phyloP scores from a whole-genome alignment of 306 rosid genomes.

The Ormosia emarginata region DNA sequence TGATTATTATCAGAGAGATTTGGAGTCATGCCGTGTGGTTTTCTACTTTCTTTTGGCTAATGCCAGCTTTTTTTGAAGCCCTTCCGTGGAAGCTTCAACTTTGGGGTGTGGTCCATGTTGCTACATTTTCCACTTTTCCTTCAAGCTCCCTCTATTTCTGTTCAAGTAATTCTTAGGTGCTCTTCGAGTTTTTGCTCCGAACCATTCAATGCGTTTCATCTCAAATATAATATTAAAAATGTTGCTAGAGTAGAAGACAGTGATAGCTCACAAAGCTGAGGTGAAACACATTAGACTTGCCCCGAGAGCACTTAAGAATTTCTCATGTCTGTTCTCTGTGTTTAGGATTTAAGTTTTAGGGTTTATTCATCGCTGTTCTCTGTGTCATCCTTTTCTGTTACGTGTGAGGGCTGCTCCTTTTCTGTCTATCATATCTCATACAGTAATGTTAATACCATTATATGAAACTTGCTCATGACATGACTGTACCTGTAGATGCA shows the following conservation, averaged over 20 bases:
- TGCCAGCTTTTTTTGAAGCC: slow-evolving; percentile 23
- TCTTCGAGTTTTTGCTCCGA: too few relatives aligned
- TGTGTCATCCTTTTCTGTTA: slow-evolving; percentile 12
- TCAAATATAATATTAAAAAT: neutral
- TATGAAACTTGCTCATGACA: neutral
- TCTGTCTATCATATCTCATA: neutral
- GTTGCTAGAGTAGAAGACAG: neutral
- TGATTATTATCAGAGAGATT: neutral
- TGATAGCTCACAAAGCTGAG: neutral
- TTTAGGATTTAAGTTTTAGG: neutral
- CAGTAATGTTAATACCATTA: neutral
- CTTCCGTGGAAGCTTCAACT: slow-evolving; percentile 27
- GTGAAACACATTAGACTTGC: neutral
- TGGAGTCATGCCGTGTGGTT: slow-evolving; percentile 29
- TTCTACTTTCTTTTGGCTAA: slow-evolving; percentile 27
- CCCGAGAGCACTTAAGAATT: neutral
- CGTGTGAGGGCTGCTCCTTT: slow-evolving; percentile 1
- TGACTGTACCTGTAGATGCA: neutral
- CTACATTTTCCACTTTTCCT: slow-evolving; percentile 14
- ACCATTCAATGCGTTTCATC: neutral
- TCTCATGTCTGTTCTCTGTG: neutral
- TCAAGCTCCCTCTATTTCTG: neutral
- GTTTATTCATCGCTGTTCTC: neutral
- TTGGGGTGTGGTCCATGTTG: slow-evolving; percentile 13
- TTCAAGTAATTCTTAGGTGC: neutral